Evolutionary conservation across 768 basidiomycete genomes (phyloP), one percentile per base, ranked within the genome.

Genomic region (Tricholoma hemisulphureum): DNA sequence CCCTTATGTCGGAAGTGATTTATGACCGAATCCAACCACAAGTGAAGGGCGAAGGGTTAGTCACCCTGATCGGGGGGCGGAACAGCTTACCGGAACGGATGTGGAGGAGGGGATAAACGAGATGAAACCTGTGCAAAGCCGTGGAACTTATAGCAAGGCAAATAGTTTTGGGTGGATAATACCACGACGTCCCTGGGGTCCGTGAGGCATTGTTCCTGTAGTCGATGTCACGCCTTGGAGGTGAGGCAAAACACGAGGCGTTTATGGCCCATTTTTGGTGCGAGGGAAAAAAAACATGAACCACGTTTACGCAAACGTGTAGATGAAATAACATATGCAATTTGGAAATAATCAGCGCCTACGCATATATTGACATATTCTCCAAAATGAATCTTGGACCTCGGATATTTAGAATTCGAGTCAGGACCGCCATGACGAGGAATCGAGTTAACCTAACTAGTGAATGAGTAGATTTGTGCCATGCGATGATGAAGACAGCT

Each of bases 241-340:
- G 37, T 34, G 28, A 54, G 53, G 53, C 24, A 29, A 34, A 29
- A 43, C 53, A 54, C 37, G 53, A 54, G 53, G 53, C 53, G 26
- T 45, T 6, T 29, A 53, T 21, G 16, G 26, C 41, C 39, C 39
- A 54, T 18, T 18, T 48, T 28, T 31, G 39, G 24, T 21, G 26
- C 7, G 14, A 20, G 34, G 9, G 13, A n/a, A 20, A 53, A 41
- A 16, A 53, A 43, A 26, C 7, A 23, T n/a, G 51, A 28, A 9
- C 5, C 53, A 54, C 39, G 39, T 54, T 39, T 43, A 26, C 7
- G 24, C 20, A 18, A 53, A 53, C 14, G 34, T 53, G 20, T 39
- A 53, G 3, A 21, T 13, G n/a, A 8, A 24, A 37, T 49, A 49
- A 49, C 28, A 29, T 29, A 28, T 48, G 1, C 13, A 28, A 28